Evolutionary conservation across 148 eudicot genomes (phyloP).

Genomic region (Rhododendron kiyosumense): DNA sequence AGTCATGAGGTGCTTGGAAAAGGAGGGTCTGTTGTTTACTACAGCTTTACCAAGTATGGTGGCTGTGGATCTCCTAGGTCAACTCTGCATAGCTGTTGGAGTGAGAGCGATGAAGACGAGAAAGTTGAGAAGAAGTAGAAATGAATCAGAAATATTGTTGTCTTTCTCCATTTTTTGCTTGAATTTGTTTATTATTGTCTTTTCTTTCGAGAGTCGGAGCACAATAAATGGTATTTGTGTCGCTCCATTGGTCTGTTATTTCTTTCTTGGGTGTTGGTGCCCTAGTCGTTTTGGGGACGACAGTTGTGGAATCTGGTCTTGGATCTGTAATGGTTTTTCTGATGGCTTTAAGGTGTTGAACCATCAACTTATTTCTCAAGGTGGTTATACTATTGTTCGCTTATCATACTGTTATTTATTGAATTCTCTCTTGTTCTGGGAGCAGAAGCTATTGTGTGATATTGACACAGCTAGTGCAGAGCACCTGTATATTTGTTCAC

Average conservation of each 20-base stretch:
- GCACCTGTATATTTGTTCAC: neutral
- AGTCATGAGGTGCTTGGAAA: slow-evolving; percentile 33
- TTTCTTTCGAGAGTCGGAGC: neutral
- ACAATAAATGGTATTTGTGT: neutral
- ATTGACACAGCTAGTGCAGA: neutral
- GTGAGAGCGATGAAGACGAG: slow-evolving; percentile 48
- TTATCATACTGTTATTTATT: neutral
- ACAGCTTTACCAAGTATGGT: slow-evolving; percentile 23
- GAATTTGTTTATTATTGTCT: neutral
- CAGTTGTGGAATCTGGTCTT: neutral
- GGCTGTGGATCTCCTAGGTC: slow-evolving; percentile 42
- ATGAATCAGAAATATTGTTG: neutral
- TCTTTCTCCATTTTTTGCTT: slow-evolving; percentile 1
- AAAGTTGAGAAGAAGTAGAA: slow-evolving; percentile 25
- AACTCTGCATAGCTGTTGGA: slow-evolving; percentile 34
- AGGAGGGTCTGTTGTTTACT: slow-evolving; percentile 33
- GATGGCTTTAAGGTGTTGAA: neutral
- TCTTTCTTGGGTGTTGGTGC: neutral
- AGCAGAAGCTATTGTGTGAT: neutral
- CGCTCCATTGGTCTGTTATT: neutral
- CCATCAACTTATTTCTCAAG: neutral
- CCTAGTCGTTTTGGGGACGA: neutral
- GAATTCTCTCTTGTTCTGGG: neutral
- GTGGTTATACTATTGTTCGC: neutral
- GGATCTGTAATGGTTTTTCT: neutral